Evolutionary conservation across 495 filamentous ascomycete species (phyloP), one percentile per base, ranked within the genome.

Genomic region (Hyaloscypha hepaticicola): DNA sequence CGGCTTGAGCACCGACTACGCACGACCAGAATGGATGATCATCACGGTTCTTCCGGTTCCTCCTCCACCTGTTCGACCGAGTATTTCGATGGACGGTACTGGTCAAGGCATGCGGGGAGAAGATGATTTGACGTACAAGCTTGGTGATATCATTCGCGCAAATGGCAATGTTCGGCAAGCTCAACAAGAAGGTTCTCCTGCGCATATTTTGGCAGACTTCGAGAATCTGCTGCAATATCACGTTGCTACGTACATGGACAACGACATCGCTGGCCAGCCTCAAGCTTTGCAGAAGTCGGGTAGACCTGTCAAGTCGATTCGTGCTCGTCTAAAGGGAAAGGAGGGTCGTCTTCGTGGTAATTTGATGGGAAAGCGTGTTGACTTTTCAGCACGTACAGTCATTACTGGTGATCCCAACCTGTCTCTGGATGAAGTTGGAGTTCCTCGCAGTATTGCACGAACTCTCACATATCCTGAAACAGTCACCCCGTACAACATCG

Each of bases 211-310:
- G 31, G 85, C 84, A 29, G 95, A 99, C 68, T 98, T 96, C 60
- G 90, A 96, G 75, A 84, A 86, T 61, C 78, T 99, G 8, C 78
- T 99, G n/a, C 95, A 99, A 69, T 99, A 95, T 74, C 95, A 99
- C 71, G 93, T 98, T 51, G 95, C 95, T 9, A 99, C 95, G 7
- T 94, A 96, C 77, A 99, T 99, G 95, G 95, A 98, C 72, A 99
- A 99, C 70, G 93, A 98, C 72, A 97, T 97, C 75, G 95, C 96
- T 61, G 94, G 94, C 53, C 90, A 95, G 66, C 95, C 95, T 0
- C 94, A 96, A 74, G 96, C 95, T 5, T 79, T 98, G 74, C 96
- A 98, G 72, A 99, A 99, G 77, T 94, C 91, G 45, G 96, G 96
- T 45, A 83, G 95, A 66, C 93, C 95, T 0, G 90, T 99, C 65